These are phyloP conservation scores for Bolboschoenus planiculmis DNA, from an alignment of 176 grass and related monocot genomes.

Conservation along the genomic window DNA sequence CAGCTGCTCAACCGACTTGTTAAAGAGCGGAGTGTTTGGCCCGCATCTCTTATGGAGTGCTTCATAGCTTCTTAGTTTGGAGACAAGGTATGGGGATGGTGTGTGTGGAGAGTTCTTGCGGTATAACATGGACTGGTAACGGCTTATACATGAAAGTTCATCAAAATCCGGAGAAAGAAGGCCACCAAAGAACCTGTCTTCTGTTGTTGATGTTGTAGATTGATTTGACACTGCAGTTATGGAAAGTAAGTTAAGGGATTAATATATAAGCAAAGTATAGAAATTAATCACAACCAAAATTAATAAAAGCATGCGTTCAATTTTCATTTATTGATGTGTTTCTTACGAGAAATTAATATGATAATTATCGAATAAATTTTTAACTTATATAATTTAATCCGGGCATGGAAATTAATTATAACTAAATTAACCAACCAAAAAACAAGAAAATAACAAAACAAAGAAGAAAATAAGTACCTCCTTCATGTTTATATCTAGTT, in stretches of 20 bases:
- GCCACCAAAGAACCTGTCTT: slow-evolving; percentile 2
- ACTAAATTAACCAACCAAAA: no score
- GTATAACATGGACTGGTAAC: slow-evolving; percentile 26
- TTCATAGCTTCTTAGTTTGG: slow-evolving; percentile 31
- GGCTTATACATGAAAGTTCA: slow-evolving; percentile 23
- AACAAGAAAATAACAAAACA: background rate
- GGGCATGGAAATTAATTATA: no score
- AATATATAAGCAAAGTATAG: background rate
- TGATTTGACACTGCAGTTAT: background rate
- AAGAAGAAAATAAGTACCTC: background rate
- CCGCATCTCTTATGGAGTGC: slow-evolving; percentile 25
- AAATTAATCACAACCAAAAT: no score
- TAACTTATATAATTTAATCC: no score
- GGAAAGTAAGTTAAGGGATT: background rate
- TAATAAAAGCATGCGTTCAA: no score
- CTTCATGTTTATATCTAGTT: background rate
- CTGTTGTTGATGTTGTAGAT: background rate
- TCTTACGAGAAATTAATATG: no score
- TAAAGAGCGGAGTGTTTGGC: slow-evolving; percentile 22
- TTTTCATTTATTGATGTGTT: no score
- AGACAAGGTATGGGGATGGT: slow-evolving; percentile 24
- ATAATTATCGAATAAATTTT: no score
- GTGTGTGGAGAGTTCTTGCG: slow-evolving; percentile 20
- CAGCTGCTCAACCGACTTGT: slow-evolving; percentile 29
- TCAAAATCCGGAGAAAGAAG: slow-evolving; percentile 29